Percentiles rank a stretch among this genome's conserved stretches.
Evolutionary conservation across 2,329 filamentous ascomycete genomes (phyloP).

Genomic region (Fusarium nodosum): DNA sequence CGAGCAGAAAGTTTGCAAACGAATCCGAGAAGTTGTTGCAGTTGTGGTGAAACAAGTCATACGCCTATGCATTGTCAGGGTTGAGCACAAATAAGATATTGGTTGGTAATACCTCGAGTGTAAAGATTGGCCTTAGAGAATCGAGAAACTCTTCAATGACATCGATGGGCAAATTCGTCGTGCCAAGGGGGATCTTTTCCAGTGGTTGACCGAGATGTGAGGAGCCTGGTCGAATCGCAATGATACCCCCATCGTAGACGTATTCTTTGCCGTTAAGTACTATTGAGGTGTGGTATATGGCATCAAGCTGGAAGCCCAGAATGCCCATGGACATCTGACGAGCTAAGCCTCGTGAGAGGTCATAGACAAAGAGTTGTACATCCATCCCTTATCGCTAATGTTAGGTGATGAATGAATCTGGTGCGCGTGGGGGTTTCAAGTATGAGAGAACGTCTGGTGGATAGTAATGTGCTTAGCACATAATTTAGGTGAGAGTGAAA

Average conservation of each 20-base stretch:
- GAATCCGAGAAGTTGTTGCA: slow-evolving; percentile 99
- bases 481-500: neutral
- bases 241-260: slow-evolving; percentile 89
- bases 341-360: slow-evolving; percentile 75
- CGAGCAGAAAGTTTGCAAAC: slow-evolving; percentile 88
- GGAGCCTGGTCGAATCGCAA: slow-evolving; percentile 81
- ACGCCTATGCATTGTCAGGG: slow-evolving; percentile 67
- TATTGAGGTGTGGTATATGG: slow-evolving; percentile 94
- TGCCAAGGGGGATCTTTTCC: slow-evolving; percentile 80
- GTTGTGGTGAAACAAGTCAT: slow-evolving; percentile 91
- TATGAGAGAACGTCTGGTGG: neutral
- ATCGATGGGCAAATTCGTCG: slow-evolving; percentile 82
- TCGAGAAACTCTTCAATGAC: slow-evolving; percentile 89
- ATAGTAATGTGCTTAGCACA: neutral
- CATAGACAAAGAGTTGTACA: slow-evolving; percentile 82
- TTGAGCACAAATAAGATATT: neutral
- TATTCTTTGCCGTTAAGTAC: slow-evolving; percentile 89
- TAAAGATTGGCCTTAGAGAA: slow-evolving; percentile 85
- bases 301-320: slow-evolving; percentile 79
- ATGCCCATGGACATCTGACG: slow-evolving; percentile 67
- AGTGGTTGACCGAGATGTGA: slow-evolving; percentile 91
- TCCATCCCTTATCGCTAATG: slow-evolving; percentile 67
- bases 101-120: slow-evolving; percentile 70
- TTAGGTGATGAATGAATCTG: neutral
- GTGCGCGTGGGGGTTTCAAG: neutral